Base-by-base conservation (phyloP, 2,329 filamentous ascomycete genomes). In the Fusarium falciforme region DNA sequence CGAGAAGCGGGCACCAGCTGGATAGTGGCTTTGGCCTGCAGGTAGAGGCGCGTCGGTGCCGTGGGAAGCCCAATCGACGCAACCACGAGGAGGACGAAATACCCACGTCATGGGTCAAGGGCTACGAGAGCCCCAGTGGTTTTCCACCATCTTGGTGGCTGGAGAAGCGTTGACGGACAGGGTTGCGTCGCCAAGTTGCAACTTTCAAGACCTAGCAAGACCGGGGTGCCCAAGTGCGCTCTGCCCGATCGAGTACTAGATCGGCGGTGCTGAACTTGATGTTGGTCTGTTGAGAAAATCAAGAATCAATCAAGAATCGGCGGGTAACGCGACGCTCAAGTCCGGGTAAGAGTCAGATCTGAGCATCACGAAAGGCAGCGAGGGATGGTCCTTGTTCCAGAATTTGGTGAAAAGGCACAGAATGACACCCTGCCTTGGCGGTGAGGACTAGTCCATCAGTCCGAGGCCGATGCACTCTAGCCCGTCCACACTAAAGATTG, bases 21-120 rank as follows among this genome's bases (percentile, higher is more conserved):
- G 25, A 36, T 36, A 36, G 75, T 76, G 75, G 75, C 75, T 76
- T 75, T 67, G 68, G 66, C 66, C 72, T 77, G 74, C 76, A 77
- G 63, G 70, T 54, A 62, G 61, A 70, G 49, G 44, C 62, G 59
- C 64, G 38, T 71, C 57, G 54, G 49, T 60, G 63, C 64, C 64
- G 61, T 77, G 67, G 47, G 57, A 68, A 70, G 68, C 63, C 75
- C 73, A 77, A 76, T 75, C 63, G 68, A 68, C 58, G 70, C 61
- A 59, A 36, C 64, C 65, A 74, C 65, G 68, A 70, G 76, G 68
- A 59, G 75, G 66, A 73, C 62, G 61, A 70, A 66, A 69, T 68
- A 73, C 74, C 76, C 76, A 78, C 76, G 76, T 78, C 76, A 78
- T 78, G 76, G 67, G 64, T 61, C 67, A 44, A 68, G 60, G 68